phyloP scores from a whole-genome alignment of 768 basidiomycete species.

The Mycena alexandri region DNA sequence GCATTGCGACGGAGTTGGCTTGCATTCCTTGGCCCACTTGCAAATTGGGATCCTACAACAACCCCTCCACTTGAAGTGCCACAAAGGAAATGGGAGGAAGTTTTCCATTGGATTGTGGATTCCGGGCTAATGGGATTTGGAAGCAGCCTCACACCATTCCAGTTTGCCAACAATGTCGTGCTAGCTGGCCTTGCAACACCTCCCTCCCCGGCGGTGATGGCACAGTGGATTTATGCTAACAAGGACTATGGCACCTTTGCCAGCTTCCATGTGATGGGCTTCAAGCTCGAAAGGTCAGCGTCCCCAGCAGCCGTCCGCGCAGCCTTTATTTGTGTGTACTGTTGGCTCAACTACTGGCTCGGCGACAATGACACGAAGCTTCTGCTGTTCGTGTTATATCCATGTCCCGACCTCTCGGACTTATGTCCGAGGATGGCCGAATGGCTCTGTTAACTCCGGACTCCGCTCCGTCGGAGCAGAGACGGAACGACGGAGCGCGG shows the following conservation, averaged over 20 bases:
- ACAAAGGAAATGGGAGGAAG: slow-evolving; percentile 5
- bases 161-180: slow-evolving; percentile 36
- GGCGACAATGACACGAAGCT: slow-evolving; percentile 6
- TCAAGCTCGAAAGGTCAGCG: slow-evolving; percentile 3
- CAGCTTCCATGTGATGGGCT: slow-evolving; percentile 25
- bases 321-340: slow-evolving; percentile 21
- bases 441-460: too few species aligned
- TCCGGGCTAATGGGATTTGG: slow-evolving; percentile 7
- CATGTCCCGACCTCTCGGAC: too few species aligned
- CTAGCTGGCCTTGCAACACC: slow-evolving; percentile 20
- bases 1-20: slow-evolving; percentile 9
- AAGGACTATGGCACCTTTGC: slow-evolving; percentile 27
- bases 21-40: slow-evolving; percentile 17
- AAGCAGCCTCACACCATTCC: slow-evolving; percentile 27
- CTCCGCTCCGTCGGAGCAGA: too few species aligned
- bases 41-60: slow-evolving; percentile 15
- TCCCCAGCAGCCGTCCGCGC: slow-evolving; percentile 14
- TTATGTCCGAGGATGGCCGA: too few species aligned
- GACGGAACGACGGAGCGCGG: too few species aligned
- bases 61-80: not conserved
- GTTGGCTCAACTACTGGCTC: slow-evolving; percentile 22
- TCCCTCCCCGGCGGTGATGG: slow-evolving; percentile 18
- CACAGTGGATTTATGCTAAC: slow-evolving; percentile 29
- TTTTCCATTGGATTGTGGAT: slow-evolving; percentile 19
- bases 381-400: too few species aligned